A percentile compares a stretch with the other conserved stretches of the same genome.
phyloP scores from a whole-genome alignment of 2,329 filamentous ascomycete species.

The Pestalotiopsis sp. region DNA sequence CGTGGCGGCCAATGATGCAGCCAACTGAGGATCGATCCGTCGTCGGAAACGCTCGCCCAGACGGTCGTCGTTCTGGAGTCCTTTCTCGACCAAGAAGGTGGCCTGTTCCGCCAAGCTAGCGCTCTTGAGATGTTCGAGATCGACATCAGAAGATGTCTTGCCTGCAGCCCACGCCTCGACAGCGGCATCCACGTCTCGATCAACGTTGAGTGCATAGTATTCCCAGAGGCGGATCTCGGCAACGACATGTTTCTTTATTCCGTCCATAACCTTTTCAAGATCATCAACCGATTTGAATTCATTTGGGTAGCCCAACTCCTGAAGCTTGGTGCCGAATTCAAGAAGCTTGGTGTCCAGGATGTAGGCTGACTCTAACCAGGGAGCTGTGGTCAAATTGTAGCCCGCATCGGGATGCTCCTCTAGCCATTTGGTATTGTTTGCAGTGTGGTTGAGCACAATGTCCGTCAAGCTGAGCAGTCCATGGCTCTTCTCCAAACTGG shows the following conservation, averaged over 20 bases:
- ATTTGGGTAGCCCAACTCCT: conserved; percentile 71
- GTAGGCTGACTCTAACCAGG: conserved; percentile 68
- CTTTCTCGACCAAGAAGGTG: conserved; percentile 67
- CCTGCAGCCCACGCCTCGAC: conserved; percentile 71
- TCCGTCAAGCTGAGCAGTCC: conserved; percentile 88
- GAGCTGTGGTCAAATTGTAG: conserved; percentile 90
- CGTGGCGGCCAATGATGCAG: conserved; percentile 66
- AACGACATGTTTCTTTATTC: conserved; percentile 78
- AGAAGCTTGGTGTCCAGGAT: conserved; percentile 63
- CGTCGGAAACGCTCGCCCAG: conserved; percentile 81
- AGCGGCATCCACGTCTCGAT: conserved; percentile 67
- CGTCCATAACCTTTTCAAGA: conserved; percentile 78
- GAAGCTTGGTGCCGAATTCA: conserved; percentile 75
- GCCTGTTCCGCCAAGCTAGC: conserved; percentile 51
- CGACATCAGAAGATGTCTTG: conserved; percentile 44
- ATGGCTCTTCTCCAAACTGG: conserved; percentile 81
- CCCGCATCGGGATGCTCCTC: conserved; percentile 92
- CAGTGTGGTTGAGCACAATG: conserved; percentile 97
- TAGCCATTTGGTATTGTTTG: conserved; percentile 92
- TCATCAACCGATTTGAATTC: conserved; percentile 71
- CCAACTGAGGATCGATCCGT: conserved; percentile 66
- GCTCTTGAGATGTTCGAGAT: conserved; percentile 48
- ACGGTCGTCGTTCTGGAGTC: conserved; percentile 68
- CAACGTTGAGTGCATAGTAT: conserved; percentile 83
- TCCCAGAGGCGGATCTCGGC: conserved; percentile 83